Base-by-base conservation (phyloP, 257 asterid genomes). In the Nicotiana attenuata region DNA sequence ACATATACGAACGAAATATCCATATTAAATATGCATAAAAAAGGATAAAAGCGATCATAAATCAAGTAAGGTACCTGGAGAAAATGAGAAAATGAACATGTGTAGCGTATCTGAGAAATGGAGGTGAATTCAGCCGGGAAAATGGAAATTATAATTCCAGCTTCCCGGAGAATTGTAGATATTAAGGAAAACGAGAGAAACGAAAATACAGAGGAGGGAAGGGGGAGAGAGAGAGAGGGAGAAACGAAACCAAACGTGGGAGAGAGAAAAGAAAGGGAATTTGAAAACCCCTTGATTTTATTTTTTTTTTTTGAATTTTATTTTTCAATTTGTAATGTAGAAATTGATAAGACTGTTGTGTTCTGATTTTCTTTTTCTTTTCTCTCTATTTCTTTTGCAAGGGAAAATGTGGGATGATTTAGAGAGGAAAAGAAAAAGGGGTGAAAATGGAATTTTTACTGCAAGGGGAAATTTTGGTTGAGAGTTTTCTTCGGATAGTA, bases 401-500 rank as follows among this genome's bases (percentile, higher is more conserved):
- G 26, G 20, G 60, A 50, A 75, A 75, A 75, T 50, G 61, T 50
- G 63, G 33, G 79, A 75, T 47, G 61, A 75, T 75, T 75, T 24
- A 73, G 78, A 73, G 78, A 47, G 78, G 78, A 73, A 73, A 45
- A 71, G 78, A 71, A 69, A 50, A 38, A 71, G 35, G 35, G 78
- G 78, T 71, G 78, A 45, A 24, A 38, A 11, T 71, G 24, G 78
- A 55, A 71, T 41, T 71, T 71, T 71, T 7, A 22, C n/a, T 11
- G 31, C 17, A 19, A 14, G 5, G 24, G 13, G 41, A n/a, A 14
- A 24, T 50, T 75, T 75, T 50, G 79, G 79, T 75, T 15, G 63
- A 75, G 79, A 75, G 63, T 28, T 75, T 73, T 50, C 11, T 7
- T 24, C 61, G 79, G 79, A 45, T 20, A 13, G 14, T 22, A 73